These are phyloP conservation scores for Plantago major DNA, from an alignment of 257 asterid genomes.

Conservation along the genomic window DNA sequence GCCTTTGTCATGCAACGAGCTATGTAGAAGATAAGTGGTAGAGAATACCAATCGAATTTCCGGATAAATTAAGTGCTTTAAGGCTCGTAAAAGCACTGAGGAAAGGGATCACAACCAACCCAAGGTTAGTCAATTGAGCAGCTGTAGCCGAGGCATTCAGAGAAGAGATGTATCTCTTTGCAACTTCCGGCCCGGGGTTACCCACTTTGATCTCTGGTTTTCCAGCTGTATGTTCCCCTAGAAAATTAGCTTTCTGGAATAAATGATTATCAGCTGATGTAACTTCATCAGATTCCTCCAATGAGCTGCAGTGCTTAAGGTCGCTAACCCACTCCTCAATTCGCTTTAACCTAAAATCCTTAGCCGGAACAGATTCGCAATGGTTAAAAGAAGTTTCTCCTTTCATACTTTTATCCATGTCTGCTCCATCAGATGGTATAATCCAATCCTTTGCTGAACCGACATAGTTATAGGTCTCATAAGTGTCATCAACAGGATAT, in stretches of 20 bases:
- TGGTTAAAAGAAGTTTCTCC: conserved; percentile 40
- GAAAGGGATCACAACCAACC: conserved; percentile 82
- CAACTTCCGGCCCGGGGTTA: conserved; percentile 69
- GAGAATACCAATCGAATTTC: conserved; percentile 77
- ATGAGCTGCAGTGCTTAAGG: conserved; percentile 59
- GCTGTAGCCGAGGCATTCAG: conserved; percentile 64
- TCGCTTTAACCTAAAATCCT: conserved; percentile 66
- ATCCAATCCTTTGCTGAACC: conserved; percentile 85
- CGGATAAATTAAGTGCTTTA: conserved; percentile 82
- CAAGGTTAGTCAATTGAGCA: conserved; percentile 85
- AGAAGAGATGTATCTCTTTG: conserved; percentile 77
- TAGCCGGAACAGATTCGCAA: conserved; percentile 45
- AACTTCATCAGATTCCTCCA: conserved; percentile 47
- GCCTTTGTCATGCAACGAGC: no score
- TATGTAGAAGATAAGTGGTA: neutral
- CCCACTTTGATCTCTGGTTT: conserved; percentile 46
- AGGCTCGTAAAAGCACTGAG: conserved; percentile 78
- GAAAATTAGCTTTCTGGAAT: conserved; percentile 20
- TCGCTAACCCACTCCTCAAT: conserved; percentile 86
- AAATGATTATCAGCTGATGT: conserved; percentile 32
- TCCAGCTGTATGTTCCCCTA: conserved; percentile 31
- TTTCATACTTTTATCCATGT: conserved; percentile 26
- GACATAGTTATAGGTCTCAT: conserved; percentile 43
- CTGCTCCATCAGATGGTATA: conserved; percentile 55
- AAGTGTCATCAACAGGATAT: conserved; percentile 43